phyloP scores from a whole-genome alignment of 441 rosid species.

The Pelargonium myrrhifolium region DNA sequence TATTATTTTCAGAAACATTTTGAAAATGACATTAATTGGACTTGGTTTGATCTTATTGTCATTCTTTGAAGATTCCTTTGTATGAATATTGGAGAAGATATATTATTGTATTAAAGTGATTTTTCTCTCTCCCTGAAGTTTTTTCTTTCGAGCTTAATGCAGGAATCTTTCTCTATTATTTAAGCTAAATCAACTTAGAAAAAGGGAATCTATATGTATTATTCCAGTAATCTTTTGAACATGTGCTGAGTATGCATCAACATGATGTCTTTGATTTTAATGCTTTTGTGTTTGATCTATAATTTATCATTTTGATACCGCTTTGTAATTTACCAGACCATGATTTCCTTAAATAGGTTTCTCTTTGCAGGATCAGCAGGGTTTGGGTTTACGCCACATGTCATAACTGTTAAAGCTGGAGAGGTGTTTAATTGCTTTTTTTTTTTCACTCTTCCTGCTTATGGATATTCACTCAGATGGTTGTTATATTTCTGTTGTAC shows the following conservation, averaged over 20 bases:
- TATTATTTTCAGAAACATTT: no score
- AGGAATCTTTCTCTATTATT: neutral
- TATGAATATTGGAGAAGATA: neutral
- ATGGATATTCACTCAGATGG: neutral
- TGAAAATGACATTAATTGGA: no score
- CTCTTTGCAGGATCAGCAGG: conserved; percentile 59
- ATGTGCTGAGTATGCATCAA: neutral
- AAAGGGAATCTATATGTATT: neutral
- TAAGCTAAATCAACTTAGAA: neutral
- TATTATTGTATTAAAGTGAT: no score
- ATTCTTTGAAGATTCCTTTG: neutral
- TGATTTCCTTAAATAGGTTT: conserved; percentile 10
- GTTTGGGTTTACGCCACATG: conserved; percentile 69
- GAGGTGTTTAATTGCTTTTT: conserved; percentile 50
- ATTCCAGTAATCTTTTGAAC: neutral
- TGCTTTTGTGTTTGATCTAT: conserved; percentile 1
- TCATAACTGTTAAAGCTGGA: conserved; percentile 69
- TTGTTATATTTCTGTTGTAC: neutral
- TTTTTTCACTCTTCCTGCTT: neutral
- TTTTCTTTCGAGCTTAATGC: neutral
- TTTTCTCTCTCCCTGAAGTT: neutral
- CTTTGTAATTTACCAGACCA: conserved; percentile 2
- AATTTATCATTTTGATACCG: conserved; percentile 4
- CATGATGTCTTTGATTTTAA: neutral
- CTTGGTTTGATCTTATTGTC: no score